phyloP scores from a whole-genome alignment of 2,329 filamentous ascomycete species.

The Plenodomus lindquistii region DNA sequence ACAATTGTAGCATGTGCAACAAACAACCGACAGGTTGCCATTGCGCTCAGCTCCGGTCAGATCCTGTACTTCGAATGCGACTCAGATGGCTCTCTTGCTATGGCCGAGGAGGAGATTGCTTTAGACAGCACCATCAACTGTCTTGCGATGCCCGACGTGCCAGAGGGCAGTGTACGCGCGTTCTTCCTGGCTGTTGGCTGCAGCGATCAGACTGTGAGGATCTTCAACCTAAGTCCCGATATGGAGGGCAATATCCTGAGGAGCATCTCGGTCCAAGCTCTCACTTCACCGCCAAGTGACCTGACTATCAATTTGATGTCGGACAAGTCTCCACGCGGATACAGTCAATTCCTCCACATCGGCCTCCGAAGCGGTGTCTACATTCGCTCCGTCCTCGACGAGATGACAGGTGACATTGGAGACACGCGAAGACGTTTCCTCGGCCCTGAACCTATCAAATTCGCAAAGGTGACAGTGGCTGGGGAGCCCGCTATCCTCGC shows the following conservation, averaged over 20 bases:
- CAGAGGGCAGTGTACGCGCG: constrained; percentile 84
- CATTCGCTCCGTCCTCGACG: constrained; percentile 89
- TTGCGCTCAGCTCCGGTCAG: constrained; percentile 92
- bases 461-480: constrained; percentile 89
- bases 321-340: constrained; percentile 86
- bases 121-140: constrained; percentile 96
- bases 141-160: constrained; percentile 89
- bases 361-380: constrained; percentile 96
- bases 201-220: constrained; percentile 93
- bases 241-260: constrained; percentile 71
- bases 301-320: constrained; percentile 94
- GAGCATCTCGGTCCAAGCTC: constrained; percentile 90
- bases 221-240: constrained; percentile 87
- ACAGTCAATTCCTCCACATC: constrained; percentile 91
- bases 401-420: constrained; percentile 91
- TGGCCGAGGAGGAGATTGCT: constrained; percentile 91
- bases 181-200: constrained; percentile 95
- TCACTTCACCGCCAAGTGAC: constrained; percentile 87
- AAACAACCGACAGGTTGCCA: constrained; percentile 89
- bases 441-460: constrained; percentile 83
- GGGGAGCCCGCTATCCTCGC: constrained; percentile 84
- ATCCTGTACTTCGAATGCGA: constrained; percentile 99
- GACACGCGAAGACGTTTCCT: constrained; percentile 95
- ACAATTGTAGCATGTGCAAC: constrained; percentile 94
- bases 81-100: constrained; percentile 82